Base-by-base conservation (phyloP, 805 yeast species). In the Candida easanensis region DNA sequence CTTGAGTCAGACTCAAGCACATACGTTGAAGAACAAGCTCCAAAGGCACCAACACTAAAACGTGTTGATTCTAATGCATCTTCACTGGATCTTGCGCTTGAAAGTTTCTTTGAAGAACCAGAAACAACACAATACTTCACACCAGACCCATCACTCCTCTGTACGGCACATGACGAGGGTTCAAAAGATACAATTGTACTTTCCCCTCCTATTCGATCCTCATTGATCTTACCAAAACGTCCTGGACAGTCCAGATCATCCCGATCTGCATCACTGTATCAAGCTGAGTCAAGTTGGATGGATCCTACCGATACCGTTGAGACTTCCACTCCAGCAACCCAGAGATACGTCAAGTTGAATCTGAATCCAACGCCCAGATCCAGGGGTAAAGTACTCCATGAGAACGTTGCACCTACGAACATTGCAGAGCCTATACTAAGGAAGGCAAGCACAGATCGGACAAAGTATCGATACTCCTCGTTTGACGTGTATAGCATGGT, bases 221-320 rank as follows among this genome's bases (percentile, higher is more conserved):
- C 27, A 5, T 10, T 34, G 11, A n/a, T 32, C 13, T 36, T 35
- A 8, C 37, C 37, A 27, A 41, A 16, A 22, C 35, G 25, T 17
- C 32, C n/a, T 6, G 22, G 46, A 15, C 52, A 36, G 18, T 31
- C 45, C 7, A 23, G 52, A 34, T 49, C 56, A 5, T 52, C 55
- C 3, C 35, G 51, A 22, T 42, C 53, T 2, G 39, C 54, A 14
- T 55, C 64, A 3, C 33, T 71, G 33, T 69, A 74, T 51, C 57
- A 64, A 3, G 60, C 71, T 13, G 77, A 72, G 32, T 65, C 71
- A 16, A 71, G 68, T 42, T 76, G 81, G 80, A 74, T 76, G 79
- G 80, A 75, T 41, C 73, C 79, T 3, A 52, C 59, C 40, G 48
- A 42, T 8, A 41, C 41, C 18, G n/a, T 45, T 4, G 5, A 32